phyloP scores from a whole-genome alignment of 1,284 basidiomycete genomes.

The Irpex sp. region DNA sequence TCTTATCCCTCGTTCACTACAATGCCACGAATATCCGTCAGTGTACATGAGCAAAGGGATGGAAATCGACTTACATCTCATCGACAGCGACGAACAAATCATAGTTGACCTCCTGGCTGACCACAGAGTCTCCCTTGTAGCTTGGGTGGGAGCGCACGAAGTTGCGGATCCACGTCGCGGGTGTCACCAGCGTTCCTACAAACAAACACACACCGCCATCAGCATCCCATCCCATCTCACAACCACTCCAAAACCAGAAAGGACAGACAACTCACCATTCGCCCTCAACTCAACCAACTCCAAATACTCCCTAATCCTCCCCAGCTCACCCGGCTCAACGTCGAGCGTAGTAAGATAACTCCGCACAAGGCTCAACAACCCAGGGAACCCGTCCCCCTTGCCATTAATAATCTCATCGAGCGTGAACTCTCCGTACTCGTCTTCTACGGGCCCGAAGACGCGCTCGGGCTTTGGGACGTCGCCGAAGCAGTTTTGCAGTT shows the following conservation, averaged over 20 bases:
- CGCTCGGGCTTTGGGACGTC: slow-evolving; percentile 48
- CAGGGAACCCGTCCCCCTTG: slow-evolving; percentile 76
- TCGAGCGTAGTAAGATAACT: slow-evolving; percentile 90
- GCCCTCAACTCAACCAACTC: slow-evolving; percentile 79
- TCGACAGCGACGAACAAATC: slow-evolving; percentile 92
- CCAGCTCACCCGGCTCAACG: slow-evolving; percentile 60
- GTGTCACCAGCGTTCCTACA: slow-evolving; percentile 79
- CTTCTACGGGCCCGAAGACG: slow-evolving; percentile 49
- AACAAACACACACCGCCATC: no score
- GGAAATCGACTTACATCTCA: slow-evolving; percentile 65
- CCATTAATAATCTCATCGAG: slow-evolving; percentile 95
- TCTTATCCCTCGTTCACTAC: slow-evolving; percentile 13
- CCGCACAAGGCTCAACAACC: slow-evolving; percentile 82
- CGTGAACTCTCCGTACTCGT: slow-evolving; percentile 91
- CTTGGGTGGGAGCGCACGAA: slow-evolving; percentile 88
- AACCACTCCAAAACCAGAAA: not conserved
- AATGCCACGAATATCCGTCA: no score
- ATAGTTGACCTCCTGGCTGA: slow-evolving; percentile 91
- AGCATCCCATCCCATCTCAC: not conserved
- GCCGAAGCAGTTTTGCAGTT: slow-evolving; percentile 69
- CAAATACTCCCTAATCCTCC: slow-evolving; percentile 75
- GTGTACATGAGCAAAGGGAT: not conserved
- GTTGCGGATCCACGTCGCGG: slow-evolving; percentile 90
- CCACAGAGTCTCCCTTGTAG: slow-evolving; percentile 90
- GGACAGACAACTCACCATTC: slow-evolving; percentile 54